Conservation (phyloP, 2,329 filamentous ascomycete genomes). For the Fusarium xylarioides region DNA sequence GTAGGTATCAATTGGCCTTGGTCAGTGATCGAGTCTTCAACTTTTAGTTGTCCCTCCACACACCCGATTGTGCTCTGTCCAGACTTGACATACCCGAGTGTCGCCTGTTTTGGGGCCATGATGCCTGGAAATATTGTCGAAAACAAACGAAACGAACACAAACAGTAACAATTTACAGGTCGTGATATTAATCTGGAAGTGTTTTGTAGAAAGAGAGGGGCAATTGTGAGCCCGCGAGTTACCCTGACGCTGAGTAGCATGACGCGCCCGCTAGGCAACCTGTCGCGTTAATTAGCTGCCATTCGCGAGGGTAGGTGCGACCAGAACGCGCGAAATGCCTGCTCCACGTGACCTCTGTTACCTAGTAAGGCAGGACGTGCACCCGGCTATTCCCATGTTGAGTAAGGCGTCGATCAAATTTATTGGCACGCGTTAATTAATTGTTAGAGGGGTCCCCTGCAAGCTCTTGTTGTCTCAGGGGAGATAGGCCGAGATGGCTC, state of each 20-base stretch:
- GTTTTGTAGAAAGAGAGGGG: constrained; percentile 25
- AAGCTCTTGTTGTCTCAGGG: constrained; percentile 23
- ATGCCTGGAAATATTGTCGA: constrained; percentile 24
- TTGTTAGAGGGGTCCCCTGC: constrained; percentile 17
- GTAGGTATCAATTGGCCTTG: neutral
- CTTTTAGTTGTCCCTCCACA: constrained; percentile 38
- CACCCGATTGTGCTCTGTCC: constrained; percentile 79
- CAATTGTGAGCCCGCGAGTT: constrained; percentile 30
- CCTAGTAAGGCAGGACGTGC: neutral
- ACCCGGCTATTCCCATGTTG: neutral
- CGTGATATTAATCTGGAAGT: constrained; percentile 11
- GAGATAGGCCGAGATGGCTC: constrained; percentile 25
- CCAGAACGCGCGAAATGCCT: constrained; percentile 33
- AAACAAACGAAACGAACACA: constrained; percentile 7
- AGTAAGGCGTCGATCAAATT: constrained; percentile 7
- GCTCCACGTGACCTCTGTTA: constrained; percentile 38
- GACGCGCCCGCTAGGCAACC: constrained; percentile 52
- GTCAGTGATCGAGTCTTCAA: constrained; percentile 16
- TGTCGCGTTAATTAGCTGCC: constrained; percentile 50
- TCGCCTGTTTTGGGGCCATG: constrained; percentile 76
- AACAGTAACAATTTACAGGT: neutral
- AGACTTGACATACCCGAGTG: constrained; percentile 85
- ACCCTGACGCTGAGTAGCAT: constrained; percentile 41
- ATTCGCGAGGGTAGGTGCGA: constrained; percentile 32
- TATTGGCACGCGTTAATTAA: constrained; percentile 6